Evolutionary conservation across 495 filamentous ascomycete species (phyloP), one percentile per base, ranked within the genome.

Genomic region (Aspergillus haitiensis): DNA sequence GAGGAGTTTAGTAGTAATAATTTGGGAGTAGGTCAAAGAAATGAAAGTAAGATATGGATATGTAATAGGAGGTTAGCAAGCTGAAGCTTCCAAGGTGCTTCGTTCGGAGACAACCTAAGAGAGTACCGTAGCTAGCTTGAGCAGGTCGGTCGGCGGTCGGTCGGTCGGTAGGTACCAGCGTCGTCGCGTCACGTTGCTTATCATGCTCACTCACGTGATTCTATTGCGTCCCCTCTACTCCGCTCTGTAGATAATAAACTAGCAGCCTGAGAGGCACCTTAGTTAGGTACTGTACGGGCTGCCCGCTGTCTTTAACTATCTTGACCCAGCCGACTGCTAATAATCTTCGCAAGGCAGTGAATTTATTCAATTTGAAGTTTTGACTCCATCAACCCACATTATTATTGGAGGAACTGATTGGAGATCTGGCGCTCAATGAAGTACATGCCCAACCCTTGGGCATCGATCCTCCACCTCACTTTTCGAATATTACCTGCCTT

Each of bases 131-230:
- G 54, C 50, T 55, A 54, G 51, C 51, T 56, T 34, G 37, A 31
- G 46, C 56, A 40, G n/a, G 13, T 32, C 21, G 1, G 32, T 16
- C 54, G 54, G 31, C n/a, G n/a, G 46, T 60, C 49, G n/a, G 13
- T 32, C 21, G 1, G 32, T 16, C 54, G 54, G 31, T 37, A 52
- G 40, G 36, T 52, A 52, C 47, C 35, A 44, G 47, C 33, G 47
- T 18, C 9, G 47, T 53, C 55, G 59, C 65, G 63, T 66, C 63
- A 64, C 55, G 57, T 37, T 60, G 47, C 52, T 58, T 13, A 15
- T n/a, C 15, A 18, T 45, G 36, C 10, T 5, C 44, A 7, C 13
- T 62, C 60, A 63, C 58, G 54, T 64, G 58, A 65, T 47, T 31
- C 33, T 6, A 44, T 21, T 47, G 13, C 15, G 15, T 13, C 9